These are phyloP conservation scores for Laguncularia racemosa DNA, from an alignment of 345 rosid species.

Conservation along the genomic window DNA sequence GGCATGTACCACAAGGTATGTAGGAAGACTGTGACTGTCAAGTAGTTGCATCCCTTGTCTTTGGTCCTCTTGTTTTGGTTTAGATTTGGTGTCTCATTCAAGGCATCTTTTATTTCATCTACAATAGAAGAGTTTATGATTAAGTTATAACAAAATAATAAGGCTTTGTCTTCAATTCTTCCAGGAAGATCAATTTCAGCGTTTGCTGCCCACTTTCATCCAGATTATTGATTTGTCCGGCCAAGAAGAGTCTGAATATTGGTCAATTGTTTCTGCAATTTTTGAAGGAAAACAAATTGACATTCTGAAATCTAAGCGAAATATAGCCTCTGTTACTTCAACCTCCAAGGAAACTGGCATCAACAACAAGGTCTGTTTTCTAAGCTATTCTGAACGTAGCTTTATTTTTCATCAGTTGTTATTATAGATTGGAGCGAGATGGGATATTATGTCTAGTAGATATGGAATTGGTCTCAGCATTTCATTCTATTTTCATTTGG, in stretches of 20 bases:
- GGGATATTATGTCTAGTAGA: too few relatives aligned
- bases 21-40: background rate
- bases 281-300: constrained; percentile 55
- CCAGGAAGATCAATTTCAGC: constrained; percentile 74
- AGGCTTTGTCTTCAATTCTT: background rate
- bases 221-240: constrained; percentile 54
- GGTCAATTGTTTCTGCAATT: constrained; percentile 56
- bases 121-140: background rate
- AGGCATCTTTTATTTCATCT: too few relatives aligned
- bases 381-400: background rate
- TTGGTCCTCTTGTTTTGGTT: too few relatives aligned
- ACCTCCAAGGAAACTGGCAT: constrained; percentile 45
- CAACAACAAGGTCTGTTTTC: constrained; percentile 51
- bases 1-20: constrained; percentile 77
- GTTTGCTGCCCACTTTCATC: constrained; percentile 62
- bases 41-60: background rate
- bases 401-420: background rate
- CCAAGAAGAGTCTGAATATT: constrained; percentile 59
- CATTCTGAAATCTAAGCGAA: constrained; percentile 24
- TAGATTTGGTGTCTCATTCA: too few relatives aligned
- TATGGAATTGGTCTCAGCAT: too few relatives aligned
- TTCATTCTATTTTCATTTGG: too few relatives aligned
- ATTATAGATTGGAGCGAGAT: too few relatives aligned
- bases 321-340: constrained; percentile 19
- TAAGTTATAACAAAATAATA: background rate